Conservation (phyloP, 257 asterid genomes). For the Gardenia jasminoides region DNA sequence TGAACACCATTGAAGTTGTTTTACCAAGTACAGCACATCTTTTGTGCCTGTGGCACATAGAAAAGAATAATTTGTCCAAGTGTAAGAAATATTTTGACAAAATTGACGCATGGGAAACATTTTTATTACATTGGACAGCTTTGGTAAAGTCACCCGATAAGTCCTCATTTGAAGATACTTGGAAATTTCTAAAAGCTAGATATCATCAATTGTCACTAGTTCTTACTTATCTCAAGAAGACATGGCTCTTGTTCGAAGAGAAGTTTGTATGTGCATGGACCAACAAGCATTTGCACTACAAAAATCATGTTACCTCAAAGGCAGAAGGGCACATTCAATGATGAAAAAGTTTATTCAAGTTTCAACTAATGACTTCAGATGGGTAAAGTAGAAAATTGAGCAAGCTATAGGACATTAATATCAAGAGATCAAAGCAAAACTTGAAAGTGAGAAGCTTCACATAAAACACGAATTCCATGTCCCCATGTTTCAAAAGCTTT, state of each 20-base stretch:
- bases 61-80: conserved; percentile 9
- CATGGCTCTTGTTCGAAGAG: neutral
- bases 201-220: neutral
- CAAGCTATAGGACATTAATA: neutral
- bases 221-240: conserved; percentile 2
- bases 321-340: neutral
- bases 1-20: conserved; percentile 9
- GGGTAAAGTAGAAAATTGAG: neutral
- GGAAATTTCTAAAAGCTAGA: neutral
- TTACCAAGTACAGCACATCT: conserved; percentile 4
- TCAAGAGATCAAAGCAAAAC: neutral
- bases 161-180: neutral
- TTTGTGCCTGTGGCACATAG: conserved; percentile 21
- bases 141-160: neutral
- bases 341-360: neutral
- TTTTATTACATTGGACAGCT: neutral
- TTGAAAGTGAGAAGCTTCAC: neutral
- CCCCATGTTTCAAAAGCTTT: neutral
- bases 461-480: no score
- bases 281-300: neutral
- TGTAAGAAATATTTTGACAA: conserved; percentile 3
- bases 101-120: neutral
- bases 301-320: neutral
- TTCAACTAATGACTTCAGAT: neutral
- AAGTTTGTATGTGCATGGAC: neutral